phyloP scores from a whole-genome alignment of 768 basidiomycete species.

The Panaeolus papilionaceus region DNA sequence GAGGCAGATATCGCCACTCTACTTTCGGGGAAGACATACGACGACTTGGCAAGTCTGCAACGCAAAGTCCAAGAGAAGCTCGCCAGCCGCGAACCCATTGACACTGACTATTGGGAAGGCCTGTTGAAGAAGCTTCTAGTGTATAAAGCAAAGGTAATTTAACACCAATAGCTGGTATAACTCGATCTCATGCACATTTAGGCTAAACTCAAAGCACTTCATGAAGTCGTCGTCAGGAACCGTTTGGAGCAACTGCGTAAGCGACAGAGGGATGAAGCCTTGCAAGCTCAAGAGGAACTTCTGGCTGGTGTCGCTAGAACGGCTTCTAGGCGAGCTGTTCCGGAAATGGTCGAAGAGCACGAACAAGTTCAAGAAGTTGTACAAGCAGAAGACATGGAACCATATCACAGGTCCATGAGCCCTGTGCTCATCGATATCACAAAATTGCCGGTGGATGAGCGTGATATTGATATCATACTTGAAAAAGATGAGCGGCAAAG shows the following conservation, averaged over 20 bases:
- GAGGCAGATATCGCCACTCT: slow-evolving; percentile 85
- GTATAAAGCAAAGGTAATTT: slow-evolving; percentile 91
- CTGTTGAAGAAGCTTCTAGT: slow-evolving; percentile 91
- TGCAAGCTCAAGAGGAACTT: slow-evolving; percentile 91
- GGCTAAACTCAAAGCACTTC: slow-evolving; percentile 91
- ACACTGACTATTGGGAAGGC: slow-evolving; percentile 98
- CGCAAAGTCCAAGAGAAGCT: slow-evolving; percentile 88
- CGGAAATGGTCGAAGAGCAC: slow-evolving; percentile 41
- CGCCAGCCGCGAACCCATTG: slow-evolving; percentile 90
- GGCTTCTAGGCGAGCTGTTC: slow-evolving; percentile 47
- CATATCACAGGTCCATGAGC: slow-evolving; percentile 88
- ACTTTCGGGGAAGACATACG: slow-evolving; percentile 84
- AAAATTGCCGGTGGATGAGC: slow-evolving; percentile 75
- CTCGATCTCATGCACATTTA: slow-evolving; percentile 37
- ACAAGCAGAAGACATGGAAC: slow-evolving; percentile 72
- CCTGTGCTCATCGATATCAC: slow-evolving; percentile 77
- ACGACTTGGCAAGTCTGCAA: slow-evolving; percentile 84
- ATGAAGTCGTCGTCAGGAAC: slow-evolving; percentile 97
- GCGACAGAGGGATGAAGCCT: slow-evolving; percentile 93
- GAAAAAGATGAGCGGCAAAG: slow-evolving; percentile 66
- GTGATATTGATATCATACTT: slow-evolving; percentile 78
- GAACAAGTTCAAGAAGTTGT: slow-evolving; percentile 40
- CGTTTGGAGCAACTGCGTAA: slow-evolving; percentile 95
- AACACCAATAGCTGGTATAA: background rate
- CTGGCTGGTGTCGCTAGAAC: slow-evolving; percentile 77